Base-by-base conservation (phyloP, 106 monocot species). In the Dioscorea alata region DNA sequence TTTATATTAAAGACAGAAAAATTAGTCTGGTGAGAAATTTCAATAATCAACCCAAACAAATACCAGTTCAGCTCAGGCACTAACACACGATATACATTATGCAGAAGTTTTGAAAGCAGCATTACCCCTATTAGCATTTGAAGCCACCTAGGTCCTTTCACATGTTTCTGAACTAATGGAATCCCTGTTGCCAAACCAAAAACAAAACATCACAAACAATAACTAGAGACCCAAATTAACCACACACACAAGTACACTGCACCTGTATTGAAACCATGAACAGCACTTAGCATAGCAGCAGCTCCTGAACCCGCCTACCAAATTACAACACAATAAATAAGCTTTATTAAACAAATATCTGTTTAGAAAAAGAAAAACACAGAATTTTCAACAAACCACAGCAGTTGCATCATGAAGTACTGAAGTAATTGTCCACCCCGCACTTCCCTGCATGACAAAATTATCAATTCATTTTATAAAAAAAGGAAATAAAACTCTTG, bases 181-280 rank as follows among this genome's bases (percentile, higher is more conserved):
- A 84, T 74, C 32, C 91, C 95, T 96, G 64, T 28, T 22, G n/a
- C 18, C 48, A 53, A 64, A 32, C 35, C 8, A 17, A 51, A 6
- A 68, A 52, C 2, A 34, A 25, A 72, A 33, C 57, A 57, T 25
- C 50, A 3, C 50, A 60, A 50, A 48, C 18, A 35, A 24, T 24
- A 8, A 58, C 33, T 63, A 54, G 58, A 69, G 23, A 58, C 18
- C 23, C 60, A 57, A 59, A 53, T 13, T 33, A 57, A n/a, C 19
- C 6, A 48, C 4, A 9, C 35, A 20, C 60, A 73, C 4, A 50
- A 13, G 17, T 23, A 7, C 14, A 53, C 18, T 10, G 8, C 64
- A 84, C 95, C 95, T 61, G 75, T 86, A 75, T 96, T 96, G 50
- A 96, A 84, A 8, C 84, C 91, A 72, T 91, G 80, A 13, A 89